Base-by-base conservation (phyloP, 768 basidiomycete genomes). In the Termitomyces titanicus region DNA sequence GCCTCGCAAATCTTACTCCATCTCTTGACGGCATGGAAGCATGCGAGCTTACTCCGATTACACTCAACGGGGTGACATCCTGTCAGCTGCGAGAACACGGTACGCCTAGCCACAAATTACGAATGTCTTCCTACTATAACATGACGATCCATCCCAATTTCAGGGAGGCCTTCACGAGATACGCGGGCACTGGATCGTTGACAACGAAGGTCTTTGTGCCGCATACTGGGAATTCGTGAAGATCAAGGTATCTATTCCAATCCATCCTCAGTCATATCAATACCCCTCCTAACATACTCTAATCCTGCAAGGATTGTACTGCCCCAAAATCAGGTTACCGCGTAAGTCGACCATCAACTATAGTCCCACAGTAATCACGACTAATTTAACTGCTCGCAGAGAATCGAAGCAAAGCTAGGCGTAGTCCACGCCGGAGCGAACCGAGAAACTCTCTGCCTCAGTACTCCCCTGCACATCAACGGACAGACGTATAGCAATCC, bases 11-110 rank as follows among this genome's bases (percentile, higher is more conserved):
- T 22, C 47, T 64, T 1, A 42, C 43, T 8, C 29, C 52, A 8
- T 54, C 55, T 17, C 48, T 64, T 7, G 50, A 62, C 39, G 43
- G 34, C n/a, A 47, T 64, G 42, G 59, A 59, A 3, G 61, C 63
- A 12, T 64, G 63, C 55, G 59, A 39, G 48, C 40, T 44, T 1
- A 64, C 59, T 6, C 47, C 59, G 1, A 46, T 62, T 0, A 61
- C 57, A 29, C 51, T 64, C 18, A 60, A 61, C 31, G 59, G 47
- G 12, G 45, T 59, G 13, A 56, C 56, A 38, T 3, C 63, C 63
- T 3, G 15, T 45, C 42, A 35, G 24, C 15, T 64, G 63, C 29
- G 59, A 61, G 35, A 53, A 61, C 31, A 55, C 17, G 10, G 59
- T 60, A 34, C 3, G 58, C 35, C 20, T 15, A 9, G 40, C n/a